Base-by-base conservation (phyloP, 2,329 filamentous ascomycete genomes). In the Neopestalotiopsis sp. region DNA sequence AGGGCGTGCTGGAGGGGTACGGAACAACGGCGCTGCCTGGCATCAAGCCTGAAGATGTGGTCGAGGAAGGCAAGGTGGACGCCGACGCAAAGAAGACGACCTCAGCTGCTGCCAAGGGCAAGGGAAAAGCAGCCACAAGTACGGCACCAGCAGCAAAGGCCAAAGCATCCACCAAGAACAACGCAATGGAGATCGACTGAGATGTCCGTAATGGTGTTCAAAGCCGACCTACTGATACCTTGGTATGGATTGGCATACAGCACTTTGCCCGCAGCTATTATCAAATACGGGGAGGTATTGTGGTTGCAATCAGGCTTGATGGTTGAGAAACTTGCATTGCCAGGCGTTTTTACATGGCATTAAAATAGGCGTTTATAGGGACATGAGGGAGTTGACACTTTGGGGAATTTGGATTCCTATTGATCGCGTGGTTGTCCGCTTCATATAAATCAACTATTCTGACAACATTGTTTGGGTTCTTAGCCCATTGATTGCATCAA, bases 1-100 rank as follows among this genome's bases (percentile, higher is more conserved):
- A 71, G 32, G 72, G 75, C 38, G 73, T 72, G 13, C 72, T 73
- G 14, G 74, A 77, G 42, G 73, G 75, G 12, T 73, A 72, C 64
- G 70, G 65, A 28, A 66, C 63, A 12, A 70, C 67, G n/a, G 62
- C 64, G 20, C 65, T 69, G 52, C 63, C 69, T 3, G 69, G 64
- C 52, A 71, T 73, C 45, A 57, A 38, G 30, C 69, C 59, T 10
- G 73, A 58, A 58, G 72, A 72, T 49, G 72, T 72, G 5, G 66
- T 68, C 28, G 64, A 72, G 30, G 71, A 73, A 49, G 66, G 74
- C 32, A 78, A 78, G 52, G 73, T 77, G 61, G 73, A 68, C 7
- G 59, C 59, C 5, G 58, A 34, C 40, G 63, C 38, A 17, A 67
- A 63, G 64, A 75, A 68, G 67, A 72, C 61, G 34, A 67, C 69